Evolutionary conservation across 75 land plant genomes (phyloP).

Genomic region (Pinus tabuliformis): DNA sequence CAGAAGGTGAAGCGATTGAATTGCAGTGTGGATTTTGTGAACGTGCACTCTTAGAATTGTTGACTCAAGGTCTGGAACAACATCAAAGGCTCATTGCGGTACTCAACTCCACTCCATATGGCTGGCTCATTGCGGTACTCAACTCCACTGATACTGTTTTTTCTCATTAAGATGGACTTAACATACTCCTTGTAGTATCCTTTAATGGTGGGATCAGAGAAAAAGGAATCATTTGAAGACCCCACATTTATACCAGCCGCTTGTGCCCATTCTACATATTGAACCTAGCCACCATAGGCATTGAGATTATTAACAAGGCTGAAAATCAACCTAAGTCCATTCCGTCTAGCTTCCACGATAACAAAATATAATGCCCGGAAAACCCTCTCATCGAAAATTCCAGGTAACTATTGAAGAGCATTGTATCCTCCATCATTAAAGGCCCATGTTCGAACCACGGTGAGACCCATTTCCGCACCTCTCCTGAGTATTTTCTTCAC

Average conservation of each 20-base stretch:
- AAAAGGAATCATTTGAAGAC: constrained; percentile 42
- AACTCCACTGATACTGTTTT: constrained; percentile 42
- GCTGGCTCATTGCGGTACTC: constrained; percentile 55
- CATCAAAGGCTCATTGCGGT: too few relatives aligned
- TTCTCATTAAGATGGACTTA: constrained; percentile 15
- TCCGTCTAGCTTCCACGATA: constrained; percentile 45
- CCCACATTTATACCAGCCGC: constrained; percentile 26
- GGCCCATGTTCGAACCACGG: too few relatives aligned
- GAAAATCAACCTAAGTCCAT: constrained; percentile 49
- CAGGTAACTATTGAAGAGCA: too few relatives aligned
- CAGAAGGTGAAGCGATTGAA: too few relatives aligned
- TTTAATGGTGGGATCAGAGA: constrained; percentile 31
- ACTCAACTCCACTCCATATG: too few relatives aligned
- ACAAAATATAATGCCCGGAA: constrained; percentile 62
- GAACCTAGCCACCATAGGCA: constrained; percentile 52
- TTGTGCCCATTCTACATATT: constrained; percentile 56
- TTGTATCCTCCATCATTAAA: too few relatives aligned
- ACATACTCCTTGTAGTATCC: constrained; percentile 49
- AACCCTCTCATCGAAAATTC: too few relatives aligned
- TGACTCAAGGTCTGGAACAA: too few relatives aligned
- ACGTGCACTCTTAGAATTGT: too few relatives aligned
- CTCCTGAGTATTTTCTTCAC: too few relatives aligned
- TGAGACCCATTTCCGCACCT: too few relatives aligned
- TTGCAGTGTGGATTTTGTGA: too few relatives aligned
- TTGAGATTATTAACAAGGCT: constrained; percentile 68